Conservation (phyloP, 2,329 filamentous ascomycete species). For the Aspergillus cejpii region DNA sequence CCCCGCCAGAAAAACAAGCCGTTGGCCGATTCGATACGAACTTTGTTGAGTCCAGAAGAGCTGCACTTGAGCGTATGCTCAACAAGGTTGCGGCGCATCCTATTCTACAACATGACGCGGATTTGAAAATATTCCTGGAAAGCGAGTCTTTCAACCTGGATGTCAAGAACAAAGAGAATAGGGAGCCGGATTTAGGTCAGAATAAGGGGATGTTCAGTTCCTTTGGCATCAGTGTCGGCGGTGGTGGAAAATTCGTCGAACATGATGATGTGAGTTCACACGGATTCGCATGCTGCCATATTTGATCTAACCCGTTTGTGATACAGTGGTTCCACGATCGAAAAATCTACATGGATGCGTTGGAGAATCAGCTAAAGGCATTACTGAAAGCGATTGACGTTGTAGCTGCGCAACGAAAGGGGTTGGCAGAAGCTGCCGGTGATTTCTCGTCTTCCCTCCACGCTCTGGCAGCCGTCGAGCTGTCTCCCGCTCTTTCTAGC, state of each 20-base stretch:
- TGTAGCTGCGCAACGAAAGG: slow-evolving; percentile 86
- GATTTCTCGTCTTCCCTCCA: slow-evolving; percentile 94
- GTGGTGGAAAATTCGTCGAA: slow-evolving; percentile 82
- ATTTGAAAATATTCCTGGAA: slow-evolving; percentile 93
- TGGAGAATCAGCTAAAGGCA: slow-evolving; percentile 84
- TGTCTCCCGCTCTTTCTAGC: slow-evolving; percentile 79
- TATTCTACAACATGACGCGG: slow-evolving; percentile 83
- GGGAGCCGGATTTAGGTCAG: slow-evolving; percentile 76
- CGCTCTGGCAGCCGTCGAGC: slow-evolving; percentile 82
- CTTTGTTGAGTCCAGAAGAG: slow-evolving; percentile 87
- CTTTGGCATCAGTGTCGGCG: slow-evolving; percentile 70
- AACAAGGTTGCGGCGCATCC: slow-evolving; percentile 91
- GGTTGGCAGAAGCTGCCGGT: slow-evolving; percentile 82
- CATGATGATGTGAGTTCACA: slow-evolving; percentile 73
- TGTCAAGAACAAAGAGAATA: slow-evolving; percentile 93
- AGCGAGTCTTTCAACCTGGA: slow-evolving; percentile 94
- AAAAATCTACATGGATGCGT: slow-evolving; percentile 84
- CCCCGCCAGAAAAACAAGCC: slow-evolving; percentile 95
- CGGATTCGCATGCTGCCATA: not conserved
- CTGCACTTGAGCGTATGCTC: slow-evolving; percentile 92
- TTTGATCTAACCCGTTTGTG: slow-evolving; percentile 18
- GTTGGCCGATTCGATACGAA: slow-evolving; percentile 93
- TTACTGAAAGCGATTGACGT: slow-evolving; percentile 89
- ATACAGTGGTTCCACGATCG: slow-evolving; percentile 93
- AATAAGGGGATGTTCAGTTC: slow-evolving; percentile 90